Evolutionary conservation across 225 moss, liverwort and hornwort genomes (phyloP).

Genomic region (Sphagnum tenellum): DNA sequence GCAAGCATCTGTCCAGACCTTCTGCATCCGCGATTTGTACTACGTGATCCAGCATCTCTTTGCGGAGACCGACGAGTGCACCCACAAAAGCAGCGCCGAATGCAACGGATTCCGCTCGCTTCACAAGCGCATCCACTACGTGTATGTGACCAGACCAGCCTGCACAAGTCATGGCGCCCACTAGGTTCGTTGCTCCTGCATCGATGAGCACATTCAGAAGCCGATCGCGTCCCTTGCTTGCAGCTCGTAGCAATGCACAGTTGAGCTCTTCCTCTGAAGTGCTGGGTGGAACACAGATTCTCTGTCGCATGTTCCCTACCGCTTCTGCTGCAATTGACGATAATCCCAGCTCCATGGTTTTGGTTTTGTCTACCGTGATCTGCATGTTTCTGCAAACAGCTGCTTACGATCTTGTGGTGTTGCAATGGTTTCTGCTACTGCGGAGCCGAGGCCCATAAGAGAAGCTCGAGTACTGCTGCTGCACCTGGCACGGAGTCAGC

Average conservation of each 20-base stretch:
- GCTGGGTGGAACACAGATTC: neutral
- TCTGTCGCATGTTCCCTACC: too few relatives aligned
- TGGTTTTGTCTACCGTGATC: too few relatives aligned
- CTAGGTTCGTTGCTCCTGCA: conserved; percentile 44
- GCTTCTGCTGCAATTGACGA: too few relatives aligned
- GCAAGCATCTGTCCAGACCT: conserved; percentile 42
- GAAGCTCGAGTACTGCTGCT: too few relatives aligned
- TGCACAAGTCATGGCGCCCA: conserved; percentile 42
- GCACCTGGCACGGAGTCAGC: too few relatives aligned
- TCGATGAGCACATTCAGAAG: conserved; percentile 33
- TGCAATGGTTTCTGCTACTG: too few relatives aligned
- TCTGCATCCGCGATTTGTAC: conserved; percentile 35
- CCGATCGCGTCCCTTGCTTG: conserved; percentile 27
- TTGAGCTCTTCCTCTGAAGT: conserved; percentile 27
- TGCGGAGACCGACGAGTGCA: conserved; percentile 38
- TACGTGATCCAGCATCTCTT: conserved; percentile 37
- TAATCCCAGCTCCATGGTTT: too few relatives aligned
- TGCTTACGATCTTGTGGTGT: too few relatives aligned
- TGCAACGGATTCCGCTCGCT: conserved; percentile 30
- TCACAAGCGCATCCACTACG: conserved; percentile 36
- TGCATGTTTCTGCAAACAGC: too few relatives aligned
- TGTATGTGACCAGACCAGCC: conserved; percentile 46
- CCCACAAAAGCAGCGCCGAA: conserved; percentile 48
- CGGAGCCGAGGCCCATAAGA: too few relatives aligned
- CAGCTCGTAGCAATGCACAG: conserved; percentile 32